phyloP scores from a whole-genome alignment of 805 yeast species.

The Candida dendrica region DNA sequence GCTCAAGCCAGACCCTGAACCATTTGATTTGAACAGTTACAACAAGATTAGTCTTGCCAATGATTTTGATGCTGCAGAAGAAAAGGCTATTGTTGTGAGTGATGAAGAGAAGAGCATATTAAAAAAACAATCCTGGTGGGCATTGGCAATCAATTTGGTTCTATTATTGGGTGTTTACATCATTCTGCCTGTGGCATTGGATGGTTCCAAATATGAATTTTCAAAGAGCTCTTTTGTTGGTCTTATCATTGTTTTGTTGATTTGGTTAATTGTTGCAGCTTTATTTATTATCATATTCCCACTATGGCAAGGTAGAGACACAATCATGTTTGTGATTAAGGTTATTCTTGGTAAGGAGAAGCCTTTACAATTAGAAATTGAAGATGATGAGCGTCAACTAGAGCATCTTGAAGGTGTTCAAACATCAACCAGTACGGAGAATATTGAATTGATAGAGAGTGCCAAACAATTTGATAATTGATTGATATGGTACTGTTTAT shows the following conservation, averaged over 20 bases:
- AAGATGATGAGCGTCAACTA: too few species aligned
- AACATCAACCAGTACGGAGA: background rate
- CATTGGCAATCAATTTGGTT: conserved; percentile 22
- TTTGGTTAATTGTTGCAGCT: conserved; percentile 1
- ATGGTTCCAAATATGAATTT: conserved; percentile 41
- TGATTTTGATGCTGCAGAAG: conserved; percentile 14
- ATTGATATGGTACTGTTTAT: too few species aligned
- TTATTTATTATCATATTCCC: background rate
- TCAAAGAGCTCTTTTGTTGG: conserved; percentile 1
- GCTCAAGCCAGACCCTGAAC: conserved; percentile 19
- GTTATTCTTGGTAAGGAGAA: background rate
- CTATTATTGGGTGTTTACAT: conserved; percentile 28
- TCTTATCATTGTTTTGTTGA: conserved; percentile 1
- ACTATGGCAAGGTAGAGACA: background rate
- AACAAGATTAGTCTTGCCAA: conserved; percentile 9
- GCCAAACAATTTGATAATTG: too few species aligned
- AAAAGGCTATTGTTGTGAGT: conserved; percentile 13
- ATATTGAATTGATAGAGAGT: too few species aligned
- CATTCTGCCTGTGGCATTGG: conserved; percentile 89
- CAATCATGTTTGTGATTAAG: background rate
- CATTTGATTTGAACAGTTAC: conserved; percentile 10
- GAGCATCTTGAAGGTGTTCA: background rate
- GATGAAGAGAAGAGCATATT: conserved; percentile 5
- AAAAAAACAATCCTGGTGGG: conserved; percentile 30
- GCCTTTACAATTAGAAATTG: background rate